Percentiles rank a stretch among this genome's conserved stretches.
phyloP scores from a whole-genome alignment of 2,329 filamentous ascomycete genomes.

The Penicillium hordei region DNA sequence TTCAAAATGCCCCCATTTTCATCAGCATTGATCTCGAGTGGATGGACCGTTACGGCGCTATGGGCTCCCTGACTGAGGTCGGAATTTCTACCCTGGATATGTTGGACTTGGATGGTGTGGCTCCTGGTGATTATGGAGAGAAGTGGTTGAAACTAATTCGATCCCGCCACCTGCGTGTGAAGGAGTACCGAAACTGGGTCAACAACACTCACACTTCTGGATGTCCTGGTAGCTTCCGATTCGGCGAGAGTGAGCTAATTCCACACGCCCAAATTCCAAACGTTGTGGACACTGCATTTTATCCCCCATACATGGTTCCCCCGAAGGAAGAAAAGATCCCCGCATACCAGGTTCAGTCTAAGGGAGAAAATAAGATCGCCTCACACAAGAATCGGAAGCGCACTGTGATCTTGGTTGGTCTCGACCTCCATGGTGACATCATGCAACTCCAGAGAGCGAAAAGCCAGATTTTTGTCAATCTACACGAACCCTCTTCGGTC shows the following conservation, averaged over 20 bases:
- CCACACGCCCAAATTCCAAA: slow-evolving; percentile 45
- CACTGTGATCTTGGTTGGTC: slow-evolving; percentile 75
- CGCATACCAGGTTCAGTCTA: too few species aligned
- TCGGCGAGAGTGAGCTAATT: slow-evolving; percentile 59
- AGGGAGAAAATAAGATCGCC: slow-evolving; percentile 3
- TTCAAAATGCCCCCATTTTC: slow-evolving; percentile 64
- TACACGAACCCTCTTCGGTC: slow-evolving; percentile 31
- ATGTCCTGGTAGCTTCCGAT: slow-evolving; percentile 76
- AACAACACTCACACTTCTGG: slow-evolving; percentile 71
- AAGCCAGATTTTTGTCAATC: slow-evolving; percentile 50
- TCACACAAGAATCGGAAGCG: slow-evolving; percentile 36
- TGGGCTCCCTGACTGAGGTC: slow-evolving; percentile 78
- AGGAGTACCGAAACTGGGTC: slow-evolving; percentile 63
- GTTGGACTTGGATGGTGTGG: slow-evolving; percentile 51
- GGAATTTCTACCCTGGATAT: slow-evolving; percentile 82
- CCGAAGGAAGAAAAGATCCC: neutral
- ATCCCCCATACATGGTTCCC: slow-evolving; percentile 46
- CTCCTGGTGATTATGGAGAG: slow-evolving; percentile 61
- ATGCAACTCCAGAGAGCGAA: slow-evolving; percentile 65
- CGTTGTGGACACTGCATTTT: slow-evolving; percentile 56
- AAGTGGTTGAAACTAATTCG: slow-evolving; percentile 69
- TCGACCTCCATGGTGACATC: slow-evolving; percentile 69
- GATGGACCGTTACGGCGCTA: slow-evolving; percentile 65
- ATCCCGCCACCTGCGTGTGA: slow-evolving; percentile 73
- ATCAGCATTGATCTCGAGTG: slow-evolving; percentile 81